A percentile compares a stretch with the other conserved stretches of the same genome.
phyloP scores from a whole-genome alignment of 176 grass and related monocot species.

The Oryza glaberrima region DNA sequence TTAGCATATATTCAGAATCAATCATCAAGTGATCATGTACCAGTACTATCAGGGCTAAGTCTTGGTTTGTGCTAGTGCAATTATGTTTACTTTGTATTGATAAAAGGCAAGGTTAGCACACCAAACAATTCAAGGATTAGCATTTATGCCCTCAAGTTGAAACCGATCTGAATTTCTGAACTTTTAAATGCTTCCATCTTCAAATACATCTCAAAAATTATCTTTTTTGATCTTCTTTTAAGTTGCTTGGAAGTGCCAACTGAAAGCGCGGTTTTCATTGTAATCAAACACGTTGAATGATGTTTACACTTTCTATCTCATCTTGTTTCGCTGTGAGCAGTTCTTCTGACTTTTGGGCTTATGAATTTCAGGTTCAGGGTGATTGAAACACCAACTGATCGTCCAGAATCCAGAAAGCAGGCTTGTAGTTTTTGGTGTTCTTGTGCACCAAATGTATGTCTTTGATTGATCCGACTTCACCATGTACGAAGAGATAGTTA shows the following conservation, averaged over 20 bases:
- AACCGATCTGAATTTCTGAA: neutral
- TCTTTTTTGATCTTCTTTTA: too few relatives aligned
- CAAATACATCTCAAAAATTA: neutral
- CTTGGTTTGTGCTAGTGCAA: neutral
- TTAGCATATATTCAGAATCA: slow-evolving; percentile 17
- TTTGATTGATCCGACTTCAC: slow-evolving; percentile 23
- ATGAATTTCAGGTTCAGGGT: slow-evolving; percentile 45
- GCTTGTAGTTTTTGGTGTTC: neutral
- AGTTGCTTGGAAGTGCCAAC: neutral
- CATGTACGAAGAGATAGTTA: slow-evolving; percentile 31
- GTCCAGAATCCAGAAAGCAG: slow-evolving; percentile 10
- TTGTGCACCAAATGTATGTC: slow-evolving; percentile 8
- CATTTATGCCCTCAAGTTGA: neutral
- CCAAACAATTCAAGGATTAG: neutral
- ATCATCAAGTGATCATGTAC: neutral
- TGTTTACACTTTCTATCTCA: neutral
- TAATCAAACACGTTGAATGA: neutral
- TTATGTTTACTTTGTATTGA: neutral
- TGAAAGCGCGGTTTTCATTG: neutral
- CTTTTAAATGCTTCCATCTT: slow-evolving; percentile 1
- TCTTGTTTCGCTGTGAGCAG: neutral
- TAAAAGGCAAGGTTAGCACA: neutral
- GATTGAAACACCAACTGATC: neutral
- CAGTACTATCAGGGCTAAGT: neutral
- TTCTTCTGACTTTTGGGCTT: slow-evolving; percentile 27